Conservation (phyloP, 306 rosid genomes). For the Rosa rugosa region DNA sequence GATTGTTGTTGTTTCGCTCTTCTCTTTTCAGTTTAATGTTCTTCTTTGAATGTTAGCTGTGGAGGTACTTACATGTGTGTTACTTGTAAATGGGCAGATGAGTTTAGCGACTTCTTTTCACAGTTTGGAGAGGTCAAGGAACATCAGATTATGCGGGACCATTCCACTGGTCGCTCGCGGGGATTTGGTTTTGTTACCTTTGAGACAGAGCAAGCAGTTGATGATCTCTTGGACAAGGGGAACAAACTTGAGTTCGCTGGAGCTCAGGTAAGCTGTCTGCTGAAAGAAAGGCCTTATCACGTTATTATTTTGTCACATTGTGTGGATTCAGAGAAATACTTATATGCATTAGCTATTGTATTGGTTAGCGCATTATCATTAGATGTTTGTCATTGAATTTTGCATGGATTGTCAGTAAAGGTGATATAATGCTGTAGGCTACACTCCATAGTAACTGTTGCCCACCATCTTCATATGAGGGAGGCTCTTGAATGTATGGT, state of each 20-base stretch:
- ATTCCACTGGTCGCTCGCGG: slow-evolving; percentile 83
- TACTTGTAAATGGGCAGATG: slow-evolving; percentile 49
- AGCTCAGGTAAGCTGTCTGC: slow-evolving; percentile 64
- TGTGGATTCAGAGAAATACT: not conserved
- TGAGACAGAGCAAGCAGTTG: slow-evolving; percentile 84
- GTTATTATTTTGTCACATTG: not conserved
- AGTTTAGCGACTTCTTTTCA: slow-evolving; percentile 70
- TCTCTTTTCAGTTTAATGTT: not conserved
- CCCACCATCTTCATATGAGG: not conserved
- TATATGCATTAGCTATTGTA: not conserved
- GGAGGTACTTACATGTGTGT: slow-evolving; percentile 8
- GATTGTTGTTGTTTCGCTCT: slow-evolving; percentile 15
- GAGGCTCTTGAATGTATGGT: not conserved
- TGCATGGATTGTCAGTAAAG: not conserved
- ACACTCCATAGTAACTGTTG: not conserved
- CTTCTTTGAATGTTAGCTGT: slow-evolving; percentile 1
- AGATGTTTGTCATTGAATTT: not conserved
- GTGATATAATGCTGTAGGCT: not conserved
- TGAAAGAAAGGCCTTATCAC: not conserved
- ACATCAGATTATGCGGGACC: slow-evolving; percentile 88
- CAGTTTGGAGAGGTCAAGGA: slow-evolving; percentile 81
- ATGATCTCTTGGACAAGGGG: slow-evolving; percentile 76
- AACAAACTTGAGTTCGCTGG: slow-evolving; percentile 90
- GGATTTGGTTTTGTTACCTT: slow-evolving; percentile 84
- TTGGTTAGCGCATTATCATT: not conserved